These are phyloP conservation scores for Zoysia pacifica DNA, from an alignment of 176 grass and related monocot species.

Conservation along the genomic window DNA sequence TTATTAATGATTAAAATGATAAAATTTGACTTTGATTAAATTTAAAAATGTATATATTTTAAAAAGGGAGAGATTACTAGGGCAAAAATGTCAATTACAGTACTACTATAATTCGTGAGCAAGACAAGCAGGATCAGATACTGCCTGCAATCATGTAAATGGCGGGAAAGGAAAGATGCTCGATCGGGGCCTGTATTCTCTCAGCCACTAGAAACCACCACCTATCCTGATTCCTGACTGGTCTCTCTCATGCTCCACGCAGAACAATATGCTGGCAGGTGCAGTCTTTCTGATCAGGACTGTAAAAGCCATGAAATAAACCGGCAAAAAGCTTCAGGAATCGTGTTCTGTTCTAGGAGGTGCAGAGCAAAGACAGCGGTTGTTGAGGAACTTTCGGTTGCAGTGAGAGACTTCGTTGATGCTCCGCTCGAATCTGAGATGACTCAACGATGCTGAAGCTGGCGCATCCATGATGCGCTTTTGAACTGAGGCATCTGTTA, in stretches of 20 bases:
- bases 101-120: too few relatives aligned
- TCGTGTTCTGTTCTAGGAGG: neutral
- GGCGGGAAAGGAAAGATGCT: neutral
- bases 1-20: too few relatives aligned
- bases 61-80: too few relatives aligned
- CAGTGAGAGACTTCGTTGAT: neutral
- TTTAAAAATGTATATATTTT: too few relatives aligned
- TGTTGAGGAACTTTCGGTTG: neutral
- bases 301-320: too few relatives aligned
- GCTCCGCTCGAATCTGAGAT: neutral
- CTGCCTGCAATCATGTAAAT: neutral
- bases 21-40: too few relatives aligned
- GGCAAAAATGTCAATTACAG: too few relatives aligned
- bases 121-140: slow-evolving; percentile 8
- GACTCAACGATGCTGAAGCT: neutral
- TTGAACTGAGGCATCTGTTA: too few relatives aligned
- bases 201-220: neutral
- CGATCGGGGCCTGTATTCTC: neutral
- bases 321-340: neutral
- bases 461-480: too few relatives aligned
- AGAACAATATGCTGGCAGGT: too few relatives aligned
- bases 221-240: neutral
- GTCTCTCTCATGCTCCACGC: too few relatives aligned
- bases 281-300: neutral
- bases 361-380: neutral